Evolutionary conservation across 164 flowering plant genomes (phyloP), one percentile per base, ranked within the genome.

Genomic region (Magnolia kwangsiensis): DNA sequence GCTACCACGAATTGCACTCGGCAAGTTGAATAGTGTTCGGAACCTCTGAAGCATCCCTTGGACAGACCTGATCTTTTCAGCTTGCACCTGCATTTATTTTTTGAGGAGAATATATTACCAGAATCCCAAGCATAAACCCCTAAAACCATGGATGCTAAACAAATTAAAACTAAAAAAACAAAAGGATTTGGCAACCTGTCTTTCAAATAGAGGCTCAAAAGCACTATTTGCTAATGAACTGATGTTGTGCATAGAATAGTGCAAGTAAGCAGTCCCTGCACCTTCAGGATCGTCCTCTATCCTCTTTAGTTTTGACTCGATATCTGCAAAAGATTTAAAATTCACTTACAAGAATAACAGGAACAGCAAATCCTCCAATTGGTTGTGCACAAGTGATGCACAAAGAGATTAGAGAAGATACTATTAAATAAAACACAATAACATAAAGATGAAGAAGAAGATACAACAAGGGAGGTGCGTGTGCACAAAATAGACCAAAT

Each of bases 21-120:
- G 99, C 85, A 96, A 87, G 78, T 96, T 96, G 78, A 96, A 96
- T 1, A 96, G 83, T 11, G 97, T 96, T 76, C 98, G 88, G 79
- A 96, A 96, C 80, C 99, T 94, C 82, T 96, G 99, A 78, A 96
- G 94, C 97, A 92, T 96, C 83, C 99, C 99, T 90, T 96, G 99
- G 66, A 96, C 99, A 70, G 98, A 92, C 71, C 99, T 89, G 69
- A 96, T 96, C 88, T 94, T 96, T 87, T 96, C 99, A 70, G 98
- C 88, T 91, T 96, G 99, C 61, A 92, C 95, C 99, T 96, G 81
- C 78, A 84, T 58, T 71, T 2, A 76, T 31, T 51, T 65, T 16
- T 63, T 37, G 11, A 78, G 66, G 49, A 58, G 27, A 75, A 29
- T 75, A 31, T 51, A 63, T n/a, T 10, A 23, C 9, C 51, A 69